These are phyloP conservation scores for Ramularia endophylla DNA, from an alignment of 2,329 filamentous ascomycete genomes.

Conservation along the genomic window DNA sequence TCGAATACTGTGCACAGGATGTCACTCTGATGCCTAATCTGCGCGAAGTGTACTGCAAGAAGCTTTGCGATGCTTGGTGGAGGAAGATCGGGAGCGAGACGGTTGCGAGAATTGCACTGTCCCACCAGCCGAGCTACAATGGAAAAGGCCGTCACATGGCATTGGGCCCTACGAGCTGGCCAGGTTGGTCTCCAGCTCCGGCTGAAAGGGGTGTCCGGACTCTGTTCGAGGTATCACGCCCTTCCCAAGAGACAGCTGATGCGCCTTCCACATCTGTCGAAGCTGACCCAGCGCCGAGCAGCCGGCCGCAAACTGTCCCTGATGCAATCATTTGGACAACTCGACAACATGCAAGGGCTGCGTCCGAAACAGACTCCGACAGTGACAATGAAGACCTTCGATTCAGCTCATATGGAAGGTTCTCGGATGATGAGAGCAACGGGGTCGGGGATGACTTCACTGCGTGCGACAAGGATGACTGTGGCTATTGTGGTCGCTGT, in stretches of 20 bases:
- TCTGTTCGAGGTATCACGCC: neutral
- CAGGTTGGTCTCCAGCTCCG: neutral
- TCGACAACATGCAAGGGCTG: no score
- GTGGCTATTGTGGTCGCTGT: neutral
- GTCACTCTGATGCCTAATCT: conserved; percentile 38
- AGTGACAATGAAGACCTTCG: no score
- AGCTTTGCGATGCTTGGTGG: conserved; percentile 6
- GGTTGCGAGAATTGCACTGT: conserved; percentile 25
- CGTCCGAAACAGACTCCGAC: no score
- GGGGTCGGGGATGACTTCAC: conserved; percentile 1
- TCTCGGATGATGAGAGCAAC: no score
- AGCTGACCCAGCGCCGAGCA: no score
- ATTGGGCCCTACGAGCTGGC: conserved; percentile 20
- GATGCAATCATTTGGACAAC: no score
- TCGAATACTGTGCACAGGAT: conserved; percentile 44
- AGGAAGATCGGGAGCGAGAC: conserved; percentile 25
- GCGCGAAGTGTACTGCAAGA: conserved; percentile 14
- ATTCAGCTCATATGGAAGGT: no score
- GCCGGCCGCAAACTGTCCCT: no score
- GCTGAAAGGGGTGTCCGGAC: neutral
- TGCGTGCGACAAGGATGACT: conserved; percentile 1
- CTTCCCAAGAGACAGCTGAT: no score
- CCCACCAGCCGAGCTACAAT: conserved; percentile 26
- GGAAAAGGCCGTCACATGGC: conserved; percentile 28
- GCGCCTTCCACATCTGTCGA: no score